A percentile compares a stretch with the other conserved stretches of the same genome.
phyloP scores from a whole-genome alignment of 768 basidiomycete species.

The Rhizopogon vinicolor region DNA sequence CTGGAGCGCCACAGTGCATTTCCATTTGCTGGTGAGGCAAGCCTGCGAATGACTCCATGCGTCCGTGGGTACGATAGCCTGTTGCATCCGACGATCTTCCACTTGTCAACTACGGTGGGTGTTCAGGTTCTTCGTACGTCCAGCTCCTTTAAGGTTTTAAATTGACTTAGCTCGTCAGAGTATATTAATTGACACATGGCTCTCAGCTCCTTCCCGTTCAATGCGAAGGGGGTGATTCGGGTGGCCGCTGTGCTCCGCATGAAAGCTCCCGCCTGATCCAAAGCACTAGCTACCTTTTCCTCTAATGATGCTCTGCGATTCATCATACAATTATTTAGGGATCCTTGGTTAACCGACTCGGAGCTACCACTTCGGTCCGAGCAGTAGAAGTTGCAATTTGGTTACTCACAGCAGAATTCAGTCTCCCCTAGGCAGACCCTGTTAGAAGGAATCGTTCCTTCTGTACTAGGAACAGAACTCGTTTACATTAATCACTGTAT shows the following conservation, averaged over 20 bases:
- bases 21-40: too few relatives aligned
- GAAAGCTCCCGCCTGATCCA: neutral
- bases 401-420: too few relatives aligned
- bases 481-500: too few relatives aligned
- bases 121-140: neutral
- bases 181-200: neutral
- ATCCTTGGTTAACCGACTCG: too few relatives aligned
- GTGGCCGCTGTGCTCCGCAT: neutral
- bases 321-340: too few relatives aligned
- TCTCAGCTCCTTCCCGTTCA: neutral
- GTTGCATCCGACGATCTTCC: neutral
- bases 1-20: neutral
- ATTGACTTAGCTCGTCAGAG: neutral
- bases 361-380: too few relatives aligned
- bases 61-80: neutral
- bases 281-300: neutral
- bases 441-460: too few relatives aligned
- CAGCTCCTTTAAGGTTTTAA: neutral
- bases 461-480: too few relatives aligned
- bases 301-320: too few relatives aligned
- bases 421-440: too few relatives aligned
- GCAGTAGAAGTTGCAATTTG: too few relatives aligned
- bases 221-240: neutral
- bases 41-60: neutral
- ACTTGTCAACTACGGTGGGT: neutral